Conservation (phyloP, 352 stramenopile species). For the Phytophthora palmivora region DNA sequence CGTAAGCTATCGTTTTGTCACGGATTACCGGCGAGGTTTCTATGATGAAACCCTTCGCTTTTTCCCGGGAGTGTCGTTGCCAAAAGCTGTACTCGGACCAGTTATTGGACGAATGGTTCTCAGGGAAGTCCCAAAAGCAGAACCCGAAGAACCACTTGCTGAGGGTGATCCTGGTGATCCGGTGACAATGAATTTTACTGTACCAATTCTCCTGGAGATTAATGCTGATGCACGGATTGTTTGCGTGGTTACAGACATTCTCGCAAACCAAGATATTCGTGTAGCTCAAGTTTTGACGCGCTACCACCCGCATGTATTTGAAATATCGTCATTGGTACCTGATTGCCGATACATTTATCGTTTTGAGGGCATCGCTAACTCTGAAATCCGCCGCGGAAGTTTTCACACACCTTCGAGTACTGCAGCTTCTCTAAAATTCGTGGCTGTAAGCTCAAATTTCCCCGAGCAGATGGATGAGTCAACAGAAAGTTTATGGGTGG, state of each 20-base stretch:
- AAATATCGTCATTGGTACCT: conserved; percentile 49
- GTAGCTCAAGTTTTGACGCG: conserved; percentile 39
- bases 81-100: conserved; percentile 60
- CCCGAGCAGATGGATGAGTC: conserved; percentile 65
- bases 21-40: conserved; percentile 57
- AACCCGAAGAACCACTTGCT: conserved; percentile 1
- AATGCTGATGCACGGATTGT: conserved; percentile 57
- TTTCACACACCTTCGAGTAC: conserved; percentile 64
- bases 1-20: conserved; percentile 64
- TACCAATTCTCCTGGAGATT: conserved; percentile 73
- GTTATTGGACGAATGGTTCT: conserved; percentile 59
- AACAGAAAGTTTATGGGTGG: conserved; percentile 65
- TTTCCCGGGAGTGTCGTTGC: conserved; percentile 48
- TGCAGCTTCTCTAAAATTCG: conserved; percentile 44
- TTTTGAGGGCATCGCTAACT: conserved; percentile 77
- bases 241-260: conserved; percentile 70
- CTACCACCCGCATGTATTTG: conserved; percentile 56
- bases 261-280: conserved; percentile 58
- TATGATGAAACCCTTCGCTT: conserved; percentile 61
- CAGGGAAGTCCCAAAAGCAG: conserved; percentile 1
- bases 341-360: conserved; percentile 71
- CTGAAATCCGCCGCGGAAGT: conserved; percentile 49
- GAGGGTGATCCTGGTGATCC: conserved; percentile 26
- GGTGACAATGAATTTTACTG: conserved; percentile 26
- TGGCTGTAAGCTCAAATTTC: conserved; percentile 77